phyloP scores from a whole-genome alignment of 768 basidiomycete genomes.

The Gymnopilus junonius region DNA sequence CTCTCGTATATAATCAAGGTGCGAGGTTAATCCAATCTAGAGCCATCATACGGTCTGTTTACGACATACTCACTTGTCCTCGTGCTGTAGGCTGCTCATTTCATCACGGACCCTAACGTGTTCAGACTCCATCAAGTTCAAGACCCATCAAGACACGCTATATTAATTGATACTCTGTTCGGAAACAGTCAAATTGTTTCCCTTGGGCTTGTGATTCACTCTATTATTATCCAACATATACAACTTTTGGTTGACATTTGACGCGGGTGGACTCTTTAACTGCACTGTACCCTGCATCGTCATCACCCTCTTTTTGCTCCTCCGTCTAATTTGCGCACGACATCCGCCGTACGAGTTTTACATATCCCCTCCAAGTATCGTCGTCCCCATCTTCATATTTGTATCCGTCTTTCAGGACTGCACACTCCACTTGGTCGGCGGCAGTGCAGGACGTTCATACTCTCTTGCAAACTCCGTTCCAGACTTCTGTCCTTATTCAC shows the following conservation, averaged over 20 bases:
- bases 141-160: constrained; percentile 5
- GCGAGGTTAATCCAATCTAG: too few relatives aligned
- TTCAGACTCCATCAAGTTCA: constrained; percentile 2
- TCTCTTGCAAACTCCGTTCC: too few relatives aligned
- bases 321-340: background rate
- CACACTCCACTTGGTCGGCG: too few relatives aligned
- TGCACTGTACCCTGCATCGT: background rate
- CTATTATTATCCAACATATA: background rate
- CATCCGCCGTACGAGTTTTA: background rate
- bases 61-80: background rate
- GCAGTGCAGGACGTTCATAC: too few relatives aligned
- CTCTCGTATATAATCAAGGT: background rate
- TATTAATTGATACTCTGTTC: background rate
- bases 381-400: background rate
- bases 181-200: constrained; percentile 9
- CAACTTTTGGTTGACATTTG: background rate
- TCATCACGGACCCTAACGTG: background rate
- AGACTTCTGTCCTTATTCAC: too few relatives aligned
- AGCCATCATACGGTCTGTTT: background rate
- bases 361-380: background rate
- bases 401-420: too few relatives aligned
- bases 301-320: background rate
- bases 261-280: background rate
- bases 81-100: background rate
- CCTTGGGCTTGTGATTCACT: background rate